Conservation (phyloP, 768 basidiomycete species). For the Collybia sp. region DNA sequence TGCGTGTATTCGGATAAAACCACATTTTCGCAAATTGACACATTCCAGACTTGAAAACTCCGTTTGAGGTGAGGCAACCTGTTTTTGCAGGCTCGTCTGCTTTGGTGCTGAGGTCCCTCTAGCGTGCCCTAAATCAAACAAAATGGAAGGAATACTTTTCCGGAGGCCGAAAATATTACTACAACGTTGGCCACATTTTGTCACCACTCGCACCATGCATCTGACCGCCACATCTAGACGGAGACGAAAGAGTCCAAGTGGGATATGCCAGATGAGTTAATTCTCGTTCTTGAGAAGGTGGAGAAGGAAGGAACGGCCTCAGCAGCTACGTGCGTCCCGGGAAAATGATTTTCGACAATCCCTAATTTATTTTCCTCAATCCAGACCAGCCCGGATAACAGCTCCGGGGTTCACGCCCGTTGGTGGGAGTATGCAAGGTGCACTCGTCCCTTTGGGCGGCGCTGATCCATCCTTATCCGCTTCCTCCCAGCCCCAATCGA, state of each 20-base stretch:
- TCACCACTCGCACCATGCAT: too few species aligned
- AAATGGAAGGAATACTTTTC: conserved; percentile 97
- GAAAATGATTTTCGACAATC: not conserved
- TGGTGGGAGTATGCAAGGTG: conserved; percentile 45
- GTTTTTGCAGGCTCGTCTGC: conserved; percentile 3
- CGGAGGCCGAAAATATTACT: conserved; percentile 87
- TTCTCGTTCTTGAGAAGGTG: conserved; percentile 79
- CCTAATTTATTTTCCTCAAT: conserved; percentile 4
- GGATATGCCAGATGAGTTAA: conserved; percentile 94
- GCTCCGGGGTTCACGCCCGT: conserved; percentile 40
- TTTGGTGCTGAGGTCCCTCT: conserved; percentile 9
- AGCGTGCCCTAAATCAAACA: conserved; percentile 87
- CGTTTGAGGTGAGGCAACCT: conserved; percentile 68
- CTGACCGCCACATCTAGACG: conserved; percentile 39
- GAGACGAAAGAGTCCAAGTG: conserved; percentile 93
- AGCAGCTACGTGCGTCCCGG: conserved; percentile 23
- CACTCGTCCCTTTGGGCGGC: conserved; percentile 48
- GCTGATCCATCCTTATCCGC: conserved; percentile 44
- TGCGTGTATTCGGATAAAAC: conserved; percentile 22
- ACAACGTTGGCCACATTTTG: conserved; percentile 51
- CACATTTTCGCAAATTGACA: too few species aligned
- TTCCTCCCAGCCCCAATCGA: conserved; percentile 43
- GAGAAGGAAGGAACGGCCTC: conserved; percentile 63
- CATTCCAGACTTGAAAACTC: conserved; percentile 73
- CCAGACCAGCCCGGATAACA: conserved; percentile 26